Conservation (phyloP, 805 yeast species). For the Metschnikowia henanensis region DNA sequence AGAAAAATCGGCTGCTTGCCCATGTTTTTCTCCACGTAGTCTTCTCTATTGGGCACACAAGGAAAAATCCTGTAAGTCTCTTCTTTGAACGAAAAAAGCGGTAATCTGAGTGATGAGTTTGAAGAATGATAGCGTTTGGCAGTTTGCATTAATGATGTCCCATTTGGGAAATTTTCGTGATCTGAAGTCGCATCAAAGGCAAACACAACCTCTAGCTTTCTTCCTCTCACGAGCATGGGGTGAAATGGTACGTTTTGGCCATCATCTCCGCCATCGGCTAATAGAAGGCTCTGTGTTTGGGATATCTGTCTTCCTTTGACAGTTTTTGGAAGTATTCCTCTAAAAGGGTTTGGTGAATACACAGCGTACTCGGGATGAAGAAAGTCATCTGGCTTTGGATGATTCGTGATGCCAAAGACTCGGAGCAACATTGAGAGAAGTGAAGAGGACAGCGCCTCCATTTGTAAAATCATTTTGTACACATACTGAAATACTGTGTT, state of each 20-base stretch:
- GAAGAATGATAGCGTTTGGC: slow-evolving; percentile 31
- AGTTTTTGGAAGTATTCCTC: slow-evolving; percentile 11
- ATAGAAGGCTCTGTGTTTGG: slow-evolving; percentile 24
- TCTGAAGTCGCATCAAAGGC: slow-evolving; percentile 54
- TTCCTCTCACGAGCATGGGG: slow-evolving; percentile 36
- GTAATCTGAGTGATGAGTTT: slow-evolving; percentile 6
- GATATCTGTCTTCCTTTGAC: slow-evolving; percentile 19
- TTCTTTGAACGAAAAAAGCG: slow-evolving; percentile 5
- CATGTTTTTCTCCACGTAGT: slow-evolving; percentile 20
- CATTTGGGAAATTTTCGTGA: slow-evolving; percentile 55
- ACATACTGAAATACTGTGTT: slow-evolving; percentile 48
- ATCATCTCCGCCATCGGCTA: slow-evolving; percentile 51
- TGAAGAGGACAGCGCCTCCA: slow-evolving; percentile 11
- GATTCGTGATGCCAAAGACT: slow-evolving; percentile 15
- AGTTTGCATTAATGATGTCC: slow-evolving; percentile 47
- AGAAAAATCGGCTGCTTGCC: slow-evolving; percentile 36
- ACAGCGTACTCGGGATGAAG: slow-evolving; percentile 59
- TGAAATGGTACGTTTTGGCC: slow-evolving; percentile 50
- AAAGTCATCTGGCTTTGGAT: slow-evolving; percentile 28
- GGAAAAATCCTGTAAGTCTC: slow-evolving; percentile 28
- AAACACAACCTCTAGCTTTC: slow-evolving; percentile 40
- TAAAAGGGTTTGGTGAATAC: slow-evolving; percentile 64
- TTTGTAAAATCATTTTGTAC: slow-evolving; percentile 36
- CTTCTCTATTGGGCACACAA: slow-evolving; percentile 30
- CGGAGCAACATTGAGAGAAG: slow-evolving; percentile 14